Base-by-base conservation (phyloP, 1,139 yeast species). In the Wickerhamomyces sp. region DNA sequence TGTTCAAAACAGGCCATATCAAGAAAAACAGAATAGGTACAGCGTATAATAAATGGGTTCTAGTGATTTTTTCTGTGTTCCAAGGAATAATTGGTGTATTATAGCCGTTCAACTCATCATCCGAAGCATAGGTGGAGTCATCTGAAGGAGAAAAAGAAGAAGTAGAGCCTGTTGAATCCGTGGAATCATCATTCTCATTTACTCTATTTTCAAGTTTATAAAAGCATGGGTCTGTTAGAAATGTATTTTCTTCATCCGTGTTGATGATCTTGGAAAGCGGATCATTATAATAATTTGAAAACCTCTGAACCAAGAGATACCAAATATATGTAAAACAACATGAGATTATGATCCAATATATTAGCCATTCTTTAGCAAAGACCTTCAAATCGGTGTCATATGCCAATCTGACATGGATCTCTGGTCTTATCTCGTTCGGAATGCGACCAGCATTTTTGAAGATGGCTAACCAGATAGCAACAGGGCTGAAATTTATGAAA, bases 371-470 rank as follows among this genome's bases (percentile, higher is more conserved):
- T 24, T 15, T 25, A 8, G 36, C 42, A 45, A 66, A 70, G 48
- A 69, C 54, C 41, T 56, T 59, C n/a, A 52, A 45, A 47, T 76
- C 82, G 31, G 65, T 41, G 33, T 64, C 57, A 46, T 62, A 66
- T 10, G 74, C 68, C 19, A 76, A 54, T 41, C 68, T 60, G 37
- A 75, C 80, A 48, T 73, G 72, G 38, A 81, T 81, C 1, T 51
- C 48, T 0, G 88, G 89, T 43, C 87, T 65, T 45, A 72, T 64
- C 7, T 61, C 60, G 18, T 64, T 68, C 3, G 88, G 88, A 17
- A 81, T 78, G 10, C 68, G 41, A 5, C 77, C 77, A 2, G 86
- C 84, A 49, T 79, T 71, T 53, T 78, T 76, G 60, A 81, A 81
- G 15, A 78, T 68, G 37, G 63, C 45, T 34, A 81, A 59, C 88